Base-by-base conservation (phyloP, 257 asterid genomes). In the Nicotiana undulata region DNA sequence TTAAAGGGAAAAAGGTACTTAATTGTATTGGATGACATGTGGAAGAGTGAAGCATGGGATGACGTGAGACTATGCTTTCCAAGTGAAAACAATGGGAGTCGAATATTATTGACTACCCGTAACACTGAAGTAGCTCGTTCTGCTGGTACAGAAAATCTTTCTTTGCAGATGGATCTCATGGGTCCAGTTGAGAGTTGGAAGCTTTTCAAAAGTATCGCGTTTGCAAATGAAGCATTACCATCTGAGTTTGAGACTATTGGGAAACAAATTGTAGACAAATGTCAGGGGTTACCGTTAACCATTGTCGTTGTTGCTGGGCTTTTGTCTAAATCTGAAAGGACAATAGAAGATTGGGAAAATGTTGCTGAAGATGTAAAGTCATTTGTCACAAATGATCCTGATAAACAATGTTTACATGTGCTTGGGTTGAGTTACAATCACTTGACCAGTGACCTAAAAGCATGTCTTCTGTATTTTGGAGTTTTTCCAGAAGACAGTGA, bases 11-110 rank as follows among this genome's bases (percentile, higher is more conserved):
- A 15, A 32, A 80, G 66, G 6, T 84, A 79, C 9, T 75, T 81
- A 31, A 56, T 84, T 40, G 79, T 81, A 5, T 1, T 84, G 80
- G 86, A 84, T n/a, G 82, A 81, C 63, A 49, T 84, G 7, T 81
- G 84, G 84, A 53, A 5, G 0, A 20, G 0, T 18, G 7, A 49
- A 7, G 76, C 53, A 1, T 84, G 82, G 82, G 26, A 75, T 10
- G 82, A 37, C 0, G 3, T 84, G 1, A 24, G 44, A n/a, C 4
- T 9, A 5, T 55, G 75, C n/a, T 66, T 84, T 40, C 84, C 86
- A 56, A 9, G 79, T 16, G 82, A 81, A 11, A 5, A 9, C 12
- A 83, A 63, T 10, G 74, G 86, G 49, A 83, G 84, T 44, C 63
- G 79, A 75, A 83, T 83, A 10, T 1, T 83, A 18, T 9, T 83